Percentiles rank a stretch among this genome's conserved stretches.
Conservation (phyloP, 164 flowering plant genomes). For the Cinnamomum micranthum region DNA sequence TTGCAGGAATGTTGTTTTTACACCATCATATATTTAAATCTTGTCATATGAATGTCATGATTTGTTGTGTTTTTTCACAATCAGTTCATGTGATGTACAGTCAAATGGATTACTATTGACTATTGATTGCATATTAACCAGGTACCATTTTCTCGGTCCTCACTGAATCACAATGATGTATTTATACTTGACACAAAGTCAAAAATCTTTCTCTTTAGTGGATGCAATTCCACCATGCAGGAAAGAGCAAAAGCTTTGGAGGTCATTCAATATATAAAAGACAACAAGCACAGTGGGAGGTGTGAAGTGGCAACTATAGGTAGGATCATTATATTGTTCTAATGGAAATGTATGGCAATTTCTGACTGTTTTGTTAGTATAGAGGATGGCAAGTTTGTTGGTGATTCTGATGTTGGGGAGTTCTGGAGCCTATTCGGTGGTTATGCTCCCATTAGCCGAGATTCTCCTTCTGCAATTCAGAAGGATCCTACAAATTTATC, state of each 20-base stretch:
- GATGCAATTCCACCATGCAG: conserved; percentile 63
- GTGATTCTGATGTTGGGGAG: conserved; percentile 72
- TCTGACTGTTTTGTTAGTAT: conserved; percentile 15
- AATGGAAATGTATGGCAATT: conserved; percentile 1
- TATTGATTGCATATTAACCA: conserved; percentile 15
- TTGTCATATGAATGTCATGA: not conserved
- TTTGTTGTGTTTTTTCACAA: not conserved
- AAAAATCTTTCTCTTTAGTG: conserved; percentile 62
- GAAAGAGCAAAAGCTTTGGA: conserved; percentile 79
- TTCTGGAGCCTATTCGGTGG: conserved; percentile 81
- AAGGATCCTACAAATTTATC: conserved; percentile 18
- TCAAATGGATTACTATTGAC: not conserved
- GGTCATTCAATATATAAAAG: conserved; percentile 65
- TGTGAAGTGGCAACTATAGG: conserved; percentile 65
- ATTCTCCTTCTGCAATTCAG: conserved; percentile 24
- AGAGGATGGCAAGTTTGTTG: conserved; percentile 79
- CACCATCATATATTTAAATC: too few relatives aligned
- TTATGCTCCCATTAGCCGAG: conserved; percentile 63
- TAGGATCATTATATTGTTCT: conserved; percentile 17
- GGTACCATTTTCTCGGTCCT: conserved; percentile 68
- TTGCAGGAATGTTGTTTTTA: too few relatives aligned
- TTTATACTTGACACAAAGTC: conserved; percentile 68
- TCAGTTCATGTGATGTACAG: not conserved
- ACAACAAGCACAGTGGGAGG: conserved; percentile 47
- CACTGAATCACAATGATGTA: conserved; percentile 66